These are phyloP conservation scores for Candida takata DNA, from an alignment of 805 yeast genomes.

Conservation along the genomic window DNA sequence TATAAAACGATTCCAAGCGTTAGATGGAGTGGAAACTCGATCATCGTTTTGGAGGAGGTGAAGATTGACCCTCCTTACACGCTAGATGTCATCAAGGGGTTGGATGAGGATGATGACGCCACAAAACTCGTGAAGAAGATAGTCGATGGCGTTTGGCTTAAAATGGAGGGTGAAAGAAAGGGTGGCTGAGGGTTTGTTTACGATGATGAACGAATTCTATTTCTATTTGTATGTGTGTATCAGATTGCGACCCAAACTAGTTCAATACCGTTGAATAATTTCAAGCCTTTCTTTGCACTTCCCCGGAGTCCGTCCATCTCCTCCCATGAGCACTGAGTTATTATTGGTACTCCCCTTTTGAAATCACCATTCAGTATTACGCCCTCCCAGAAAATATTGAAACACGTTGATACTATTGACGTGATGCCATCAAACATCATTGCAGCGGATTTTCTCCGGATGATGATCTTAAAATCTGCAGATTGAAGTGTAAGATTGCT, in stretches of 20 bases:
- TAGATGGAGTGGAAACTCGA: slow-evolving; percentile 37
- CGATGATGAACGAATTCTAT: too few species aligned
- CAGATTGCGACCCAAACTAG: slow-evolving; percentile 3
- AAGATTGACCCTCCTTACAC: slow-evolving; percentile 38
- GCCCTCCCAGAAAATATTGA: slow-evolving; percentile 37
- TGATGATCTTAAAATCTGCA: slow-evolving; percentile 3
- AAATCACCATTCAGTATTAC: slow-evolving; percentile 8
- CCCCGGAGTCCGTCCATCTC: slow-evolving; percentile 68
- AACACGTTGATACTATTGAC: slow-evolving; percentile 31
- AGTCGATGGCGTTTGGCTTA: slow-evolving; percentile 43
- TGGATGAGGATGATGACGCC: slow-evolving; percentile 24
- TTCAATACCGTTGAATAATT: slow-evolving; percentile 38
- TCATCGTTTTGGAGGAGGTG: slow-evolving; percentile 41
- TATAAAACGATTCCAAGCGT: slow-evolving; percentile 38
- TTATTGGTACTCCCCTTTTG: neutral
- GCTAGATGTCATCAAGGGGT: slow-evolving; percentile 18
- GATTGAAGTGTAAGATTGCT: neutral
- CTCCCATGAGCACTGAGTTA: slow-evolving; percentile 30
- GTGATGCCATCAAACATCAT: slow-evolving; percentile 1
- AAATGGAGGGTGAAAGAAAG: slow-evolving; percentile 37
- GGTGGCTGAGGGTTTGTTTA: slow-evolving; percentile 36
- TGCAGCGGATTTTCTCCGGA: neutral
- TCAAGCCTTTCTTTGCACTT: slow-evolving; percentile 43
- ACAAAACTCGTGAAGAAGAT: slow-evolving; percentile 38
- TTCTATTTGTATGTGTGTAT: neutral